Conservation (phyloP, 1,139 yeast genomes). For the Saccharomyces pastorianus region DNA sequence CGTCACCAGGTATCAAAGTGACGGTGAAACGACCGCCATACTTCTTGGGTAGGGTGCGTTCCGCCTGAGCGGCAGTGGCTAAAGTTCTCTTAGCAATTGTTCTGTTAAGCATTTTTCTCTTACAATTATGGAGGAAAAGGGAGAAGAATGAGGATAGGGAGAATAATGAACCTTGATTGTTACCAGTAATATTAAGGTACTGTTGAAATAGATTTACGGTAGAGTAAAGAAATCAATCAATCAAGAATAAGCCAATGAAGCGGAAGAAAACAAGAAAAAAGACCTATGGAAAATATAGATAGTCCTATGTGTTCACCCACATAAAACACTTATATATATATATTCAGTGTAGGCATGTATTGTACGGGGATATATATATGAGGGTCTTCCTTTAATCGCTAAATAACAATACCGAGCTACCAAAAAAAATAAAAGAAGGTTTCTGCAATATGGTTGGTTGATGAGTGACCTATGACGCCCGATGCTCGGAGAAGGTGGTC, state of each 20-base stretch:
- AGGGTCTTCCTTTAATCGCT: not conserved
- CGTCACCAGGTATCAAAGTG: slow-evolving; percentile 90
- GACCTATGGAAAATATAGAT: not conserved
- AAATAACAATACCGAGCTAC: slow-evolving; percentile 1
- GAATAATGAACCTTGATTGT: not conserved
- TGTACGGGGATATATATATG: slow-evolving; percentile 1
- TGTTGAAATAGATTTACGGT: not conserved
- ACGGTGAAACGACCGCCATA: slow-evolving; percentile 92
- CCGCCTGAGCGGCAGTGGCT: slow-evolving; percentile 38
- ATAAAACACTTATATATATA: not conserved
- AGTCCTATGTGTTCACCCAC: not conserved
- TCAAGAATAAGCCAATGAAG: not conserved
- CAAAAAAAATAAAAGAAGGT: not conserved
- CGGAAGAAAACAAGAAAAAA: not conserved
- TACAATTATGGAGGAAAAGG: not conserved
- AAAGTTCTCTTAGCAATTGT: slow-evolving; percentile 30
- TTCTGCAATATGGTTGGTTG: not conserved
- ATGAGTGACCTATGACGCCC: not conserved
- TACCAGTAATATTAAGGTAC: not conserved
- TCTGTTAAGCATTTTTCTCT: slow-evolving; percentile 19
- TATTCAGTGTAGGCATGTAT: not conserved
- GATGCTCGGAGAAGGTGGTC: not conserved
- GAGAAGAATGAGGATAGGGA: not conserved
- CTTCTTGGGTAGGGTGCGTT: slow-evolving; percentile 71
- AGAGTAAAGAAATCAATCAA: not conserved